Conservation (phyloP, 176 grass and related monocot genomes). For the Oryza australiensis region DNA sequence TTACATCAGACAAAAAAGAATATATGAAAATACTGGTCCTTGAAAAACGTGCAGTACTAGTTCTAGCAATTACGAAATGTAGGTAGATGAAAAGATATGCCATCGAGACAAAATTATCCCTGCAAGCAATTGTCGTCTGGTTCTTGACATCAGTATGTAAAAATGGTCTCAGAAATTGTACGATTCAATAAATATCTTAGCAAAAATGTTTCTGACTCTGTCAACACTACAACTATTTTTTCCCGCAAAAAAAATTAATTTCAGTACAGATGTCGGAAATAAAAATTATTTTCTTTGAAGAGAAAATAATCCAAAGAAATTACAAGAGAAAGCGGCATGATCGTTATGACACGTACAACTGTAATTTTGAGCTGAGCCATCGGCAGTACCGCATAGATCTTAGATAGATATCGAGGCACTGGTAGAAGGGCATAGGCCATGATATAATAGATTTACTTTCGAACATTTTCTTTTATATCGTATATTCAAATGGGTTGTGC, state of each 20-base stretch:
- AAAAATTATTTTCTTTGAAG: background rate
- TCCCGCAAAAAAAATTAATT: background rate
- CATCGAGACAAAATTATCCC: background rate
- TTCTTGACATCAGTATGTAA: slow-evolving; percentile 10
- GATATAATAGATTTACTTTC: background rate
- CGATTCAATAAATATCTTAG: background rate
- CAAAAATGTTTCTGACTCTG: background rate
- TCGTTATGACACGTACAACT: background rate
- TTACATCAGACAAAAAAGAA: background rate
- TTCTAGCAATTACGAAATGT: background rate
- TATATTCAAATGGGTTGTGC: background rate
- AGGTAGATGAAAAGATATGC: background rate
- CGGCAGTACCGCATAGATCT: background rate
- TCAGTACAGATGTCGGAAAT: background rate
- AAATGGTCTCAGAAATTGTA: background rate
- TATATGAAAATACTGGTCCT: background rate
- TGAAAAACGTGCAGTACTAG: background rate
- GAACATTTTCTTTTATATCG: background rate
- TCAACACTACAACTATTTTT: background rate
- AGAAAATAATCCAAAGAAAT: slow-evolving; percentile 1
- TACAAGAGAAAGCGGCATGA: background rate
- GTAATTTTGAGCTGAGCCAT: background rate
- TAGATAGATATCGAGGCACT: background rate
- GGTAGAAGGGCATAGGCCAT: background rate
- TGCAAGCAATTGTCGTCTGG: background rate